A percentile compares a stretch with the other conserved stretches of the same genome.
Conservation (phyloP, 2,329 filamentous ascomycete genomes). For the Colletotrichum sp. region DNA sequence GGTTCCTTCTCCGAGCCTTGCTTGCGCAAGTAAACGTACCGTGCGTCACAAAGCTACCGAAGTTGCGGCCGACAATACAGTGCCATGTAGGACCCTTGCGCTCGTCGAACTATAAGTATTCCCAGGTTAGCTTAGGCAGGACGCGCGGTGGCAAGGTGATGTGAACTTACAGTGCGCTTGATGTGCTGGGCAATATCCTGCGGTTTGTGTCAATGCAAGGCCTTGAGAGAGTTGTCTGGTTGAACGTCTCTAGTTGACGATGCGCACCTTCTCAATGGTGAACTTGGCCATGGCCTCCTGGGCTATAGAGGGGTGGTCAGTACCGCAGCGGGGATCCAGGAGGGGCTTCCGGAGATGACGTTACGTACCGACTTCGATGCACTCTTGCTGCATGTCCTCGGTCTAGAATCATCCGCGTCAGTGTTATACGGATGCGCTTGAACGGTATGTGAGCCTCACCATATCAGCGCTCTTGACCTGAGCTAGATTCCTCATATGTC, state of each 20-base stretch:
- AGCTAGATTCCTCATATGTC: constrained; percentile 57
- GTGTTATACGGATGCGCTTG: not conserved
- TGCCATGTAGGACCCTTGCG: constrained; percentile 99
- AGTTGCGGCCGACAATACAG: constrained; percentile 98
- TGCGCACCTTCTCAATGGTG: constrained; percentile 63
- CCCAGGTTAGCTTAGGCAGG: not conserved
- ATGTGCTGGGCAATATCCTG: constrained; percentile 96
- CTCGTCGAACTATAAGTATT: constrained; percentile 80
- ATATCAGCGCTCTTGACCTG: constrained; percentile 99
- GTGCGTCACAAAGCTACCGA: constrained; percentile 98
- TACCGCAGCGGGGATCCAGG: not conserved
- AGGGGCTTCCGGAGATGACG: not conserved
- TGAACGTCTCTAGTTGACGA: not conserved
- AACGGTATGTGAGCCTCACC: constrained; percentile 61
- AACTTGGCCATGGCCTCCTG: constrained; percentile 69
- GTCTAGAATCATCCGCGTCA: constrained; percentile 62
- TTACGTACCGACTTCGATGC: constrained; percentile 89
- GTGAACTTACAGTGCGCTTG: constrained; percentile 78
- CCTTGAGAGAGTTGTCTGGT: not conserved
- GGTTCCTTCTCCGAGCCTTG: not conserved
- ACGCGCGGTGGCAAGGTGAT: not conserved
- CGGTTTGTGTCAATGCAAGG: not conserved
- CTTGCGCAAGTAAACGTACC: constrained; percentile 62
- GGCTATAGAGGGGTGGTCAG: constrained; percentile 42
- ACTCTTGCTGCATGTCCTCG: constrained; percentile 96